Percentiles rank a stretch among this genome's conserved stretches.
phyloP scores from a whole-genome alignment of 345 rosid genomes.

The Trapa bicornis region DNA sequence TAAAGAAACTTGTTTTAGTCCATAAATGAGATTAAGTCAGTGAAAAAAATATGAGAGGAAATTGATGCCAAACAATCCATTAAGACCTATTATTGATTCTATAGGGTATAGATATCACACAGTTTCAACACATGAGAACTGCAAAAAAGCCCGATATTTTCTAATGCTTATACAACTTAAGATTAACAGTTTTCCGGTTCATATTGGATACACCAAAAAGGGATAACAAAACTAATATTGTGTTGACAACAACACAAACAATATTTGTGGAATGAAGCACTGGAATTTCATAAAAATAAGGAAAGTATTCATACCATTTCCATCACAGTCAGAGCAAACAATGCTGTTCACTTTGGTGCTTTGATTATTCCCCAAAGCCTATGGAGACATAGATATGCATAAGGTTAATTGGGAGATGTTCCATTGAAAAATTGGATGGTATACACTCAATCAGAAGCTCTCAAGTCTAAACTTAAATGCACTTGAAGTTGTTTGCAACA shows the following conservation, averaged over 20 bases:
- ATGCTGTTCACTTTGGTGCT: conserved; percentile 42
- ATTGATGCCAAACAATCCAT: too few relatives aligned
- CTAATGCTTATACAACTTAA: neutral
- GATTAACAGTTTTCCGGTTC: neutral
- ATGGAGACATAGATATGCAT: conserved; percentile 11
- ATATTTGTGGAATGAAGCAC: neutral
- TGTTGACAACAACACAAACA: neutral
- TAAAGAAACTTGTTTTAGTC: neutral
- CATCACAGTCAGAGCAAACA: conserved; percentile 65
- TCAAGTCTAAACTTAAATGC: neutral
- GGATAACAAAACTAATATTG: neutral
- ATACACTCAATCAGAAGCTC: neutral
- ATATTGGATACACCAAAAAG: neutral
- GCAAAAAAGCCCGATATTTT: neutral
- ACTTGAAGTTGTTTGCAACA: neutral
- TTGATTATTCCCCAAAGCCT: conserved; percentile 39
- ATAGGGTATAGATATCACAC: neutral
- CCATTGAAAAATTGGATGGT: neutral
- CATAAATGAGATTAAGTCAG: neutral
- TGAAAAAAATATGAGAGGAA: neutral
- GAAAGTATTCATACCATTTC: conserved; percentile 37
- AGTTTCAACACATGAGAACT: neutral
- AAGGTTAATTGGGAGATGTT: neutral
- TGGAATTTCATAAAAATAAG: neutral
- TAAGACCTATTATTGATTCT: too few relatives aligned